A percentile compares a stretch with the other conserved stretches of the same genome.
Evolutionary conservation across 805 yeast species (phyloP).

Genomic region (Candida jianshihensis): DNA sequence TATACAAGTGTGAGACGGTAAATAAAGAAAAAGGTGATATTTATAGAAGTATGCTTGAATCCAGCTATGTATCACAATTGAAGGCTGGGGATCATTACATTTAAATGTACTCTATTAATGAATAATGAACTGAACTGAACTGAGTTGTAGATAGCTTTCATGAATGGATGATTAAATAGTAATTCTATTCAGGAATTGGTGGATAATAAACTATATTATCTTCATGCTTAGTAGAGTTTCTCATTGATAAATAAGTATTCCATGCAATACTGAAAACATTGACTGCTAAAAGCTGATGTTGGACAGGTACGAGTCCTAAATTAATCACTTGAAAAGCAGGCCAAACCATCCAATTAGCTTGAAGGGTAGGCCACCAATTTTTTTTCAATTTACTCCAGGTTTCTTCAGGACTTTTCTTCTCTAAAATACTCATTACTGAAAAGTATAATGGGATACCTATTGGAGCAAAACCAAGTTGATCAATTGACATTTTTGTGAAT

Average conservation of each 20-base stretch:
- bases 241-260: constrained; percentile 71
- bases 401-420: constrained; percentile 36
- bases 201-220: constrained; percentile 29
- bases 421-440: constrained; percentile 59
- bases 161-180: no score
- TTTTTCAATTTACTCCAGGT: constrained; percentile 36
- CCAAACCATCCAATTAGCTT: constrained; percentile 84
- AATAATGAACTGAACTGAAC: no score
- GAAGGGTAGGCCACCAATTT: constrained; percentile 61
- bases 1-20: no score
- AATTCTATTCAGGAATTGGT: constrained; percentile 31
- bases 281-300: constrained; percentile 59
- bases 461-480: constrained; percentile 77
- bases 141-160: no score
- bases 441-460: constrained; percentile 68
- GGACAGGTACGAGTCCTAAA: constrained; percentile 69
- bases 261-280: constrained; percentile 71
- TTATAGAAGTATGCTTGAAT: no score
- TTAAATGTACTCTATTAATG: no score
- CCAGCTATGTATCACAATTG: no score
- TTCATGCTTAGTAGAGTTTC: constrained; percentile 35
- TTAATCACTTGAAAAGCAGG: constrained; percentile 79
- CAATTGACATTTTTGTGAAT: constrained; percentile 49
- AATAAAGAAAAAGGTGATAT: no score
- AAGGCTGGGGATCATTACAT: no score